Conservation (phyloP, 2,329 filamentous ascomycete species). For the Cordyceps javanica region DNA sequence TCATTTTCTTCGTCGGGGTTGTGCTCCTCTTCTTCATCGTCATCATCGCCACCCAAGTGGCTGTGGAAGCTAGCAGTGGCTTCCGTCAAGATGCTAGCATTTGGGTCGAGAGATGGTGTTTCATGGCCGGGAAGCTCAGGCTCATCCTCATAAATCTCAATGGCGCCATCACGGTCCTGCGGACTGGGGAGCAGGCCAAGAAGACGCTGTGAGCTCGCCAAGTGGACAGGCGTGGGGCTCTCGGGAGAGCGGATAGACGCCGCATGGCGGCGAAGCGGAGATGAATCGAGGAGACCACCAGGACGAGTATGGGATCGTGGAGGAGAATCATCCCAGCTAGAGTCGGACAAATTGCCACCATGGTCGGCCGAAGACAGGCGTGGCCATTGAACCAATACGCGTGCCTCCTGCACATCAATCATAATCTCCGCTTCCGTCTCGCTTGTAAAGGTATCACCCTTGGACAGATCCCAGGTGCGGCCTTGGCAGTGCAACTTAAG, state of each 20-base stretch:
- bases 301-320: conserved; percentile 29
- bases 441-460: conserved; percentile 84
- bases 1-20: conserved; percentile 92
- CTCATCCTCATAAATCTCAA: conserved; percentile 70
- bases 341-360: conserved; percentile 53
- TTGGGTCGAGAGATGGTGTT: conserved; percentile 22
- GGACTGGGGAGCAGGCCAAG: conserved; percentile 36
- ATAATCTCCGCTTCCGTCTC: conserved; percentile 90
- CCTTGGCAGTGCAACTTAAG: conserved; percentile 88
- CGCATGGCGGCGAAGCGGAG: conserved; percentile 47
- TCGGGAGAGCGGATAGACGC: conserved; percentile 65
- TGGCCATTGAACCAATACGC: conserved; percentile 88
- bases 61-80: conserved; percentile 49
- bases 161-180: conserved; percentile 35
- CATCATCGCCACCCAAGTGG: conserved; percentile 45
- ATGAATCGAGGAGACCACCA: conserved; percentile 46
- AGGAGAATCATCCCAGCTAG: conserved; percentile 64
- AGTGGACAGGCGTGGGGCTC: conserved; percentile 52
- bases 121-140: conserved; percentile 32
- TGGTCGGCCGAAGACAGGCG: conserved; percentile 35
- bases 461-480: conserved; percentile 75
- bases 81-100: conserved; percentile 45
- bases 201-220: conserved; percentile 38
- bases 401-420: conserved; percentile 88
- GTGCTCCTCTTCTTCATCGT: conserved; percentile 63